Conservation (phyloP, 176 grass and related monocot species). For the Aechmea fasciata region DNA sequence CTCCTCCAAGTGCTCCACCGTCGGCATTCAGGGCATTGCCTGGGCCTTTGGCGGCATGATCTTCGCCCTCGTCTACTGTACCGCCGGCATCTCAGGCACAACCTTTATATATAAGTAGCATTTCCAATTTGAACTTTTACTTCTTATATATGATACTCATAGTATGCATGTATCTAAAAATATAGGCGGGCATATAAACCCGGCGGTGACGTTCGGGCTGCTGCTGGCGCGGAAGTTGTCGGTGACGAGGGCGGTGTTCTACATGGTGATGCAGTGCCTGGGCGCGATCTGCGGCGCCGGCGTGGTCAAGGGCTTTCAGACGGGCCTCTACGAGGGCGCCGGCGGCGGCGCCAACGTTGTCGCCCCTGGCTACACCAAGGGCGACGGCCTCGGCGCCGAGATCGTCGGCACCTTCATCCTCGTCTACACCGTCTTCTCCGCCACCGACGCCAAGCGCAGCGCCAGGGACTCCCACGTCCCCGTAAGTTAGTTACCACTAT, state of each 20-base stretch:
- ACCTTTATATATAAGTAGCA: too few relatives aligned
- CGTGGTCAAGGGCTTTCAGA: constrained; percentile 66
- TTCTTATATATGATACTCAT: not conserved
- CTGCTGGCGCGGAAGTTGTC: constrained; percentile 75
- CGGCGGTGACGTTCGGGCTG: constrained; percentile 79
- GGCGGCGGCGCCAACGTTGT: constrained; percentile 78
- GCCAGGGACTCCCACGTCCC: constrained; percentile 83
- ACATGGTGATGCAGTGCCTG: constrained; percentile 83
- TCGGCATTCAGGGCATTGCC: constrained; percentile 79
- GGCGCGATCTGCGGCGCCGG: constrained; percentile 84
- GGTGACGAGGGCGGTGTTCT: constrained; percentile 47
- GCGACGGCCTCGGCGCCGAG: constrained; percentile 56
- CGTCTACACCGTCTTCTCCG: constrained; percentile 83
- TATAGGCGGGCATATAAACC: constrained; percentile 74
- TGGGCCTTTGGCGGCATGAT: constrained; percentile 63
- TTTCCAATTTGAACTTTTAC: not conserved
- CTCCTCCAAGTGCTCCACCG: constrained; percentile 44
- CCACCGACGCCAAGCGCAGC: constrained; percentile 78
- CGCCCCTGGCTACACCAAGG: constrained; percentile 49
- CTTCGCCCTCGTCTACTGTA: constrained; percentile 44
- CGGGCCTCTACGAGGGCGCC: constrained; percentile 27
- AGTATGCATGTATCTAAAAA: not conserved
- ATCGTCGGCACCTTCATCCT: constrained; percentile 77
- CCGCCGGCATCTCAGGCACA: constrained; percentile 37
- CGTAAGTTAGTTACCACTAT: constrained; percentile 9